phyloP scores from a whole-genome alignment of 768 basidiomycete genomes.

The Tricholoma hemisulphureum region DNA sequence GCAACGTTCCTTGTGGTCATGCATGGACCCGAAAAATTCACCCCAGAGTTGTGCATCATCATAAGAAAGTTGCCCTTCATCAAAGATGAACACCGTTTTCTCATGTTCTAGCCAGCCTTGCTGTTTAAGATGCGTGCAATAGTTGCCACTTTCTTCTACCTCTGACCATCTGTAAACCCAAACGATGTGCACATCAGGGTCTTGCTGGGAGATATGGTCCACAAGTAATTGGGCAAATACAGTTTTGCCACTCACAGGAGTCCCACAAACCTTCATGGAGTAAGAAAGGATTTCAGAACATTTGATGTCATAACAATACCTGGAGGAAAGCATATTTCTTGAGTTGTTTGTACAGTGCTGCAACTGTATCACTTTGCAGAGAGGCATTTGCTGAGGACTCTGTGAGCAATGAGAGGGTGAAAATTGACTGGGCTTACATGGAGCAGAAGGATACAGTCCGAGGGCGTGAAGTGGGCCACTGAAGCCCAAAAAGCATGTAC shows the following conservation, averaged over 20 bases:
- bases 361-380: not conserved
- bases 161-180: not conserved
- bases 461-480: too few species aligned
- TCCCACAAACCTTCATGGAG: slow-evolving; percentile 11
- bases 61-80: too few species aligned
- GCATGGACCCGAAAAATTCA: slow-evolving; percentile 3
- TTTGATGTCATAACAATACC: slow-evolving; percentile 5
- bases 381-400: not conserved
- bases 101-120: too few species aligned
- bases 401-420: not conserved
- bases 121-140: too few species aligned
- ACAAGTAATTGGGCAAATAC: not conserved
- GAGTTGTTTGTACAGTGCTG: not conserved
- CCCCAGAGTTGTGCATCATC: slow-evolving; percentile 7
- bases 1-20: not conserved
- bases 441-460: not conserved
- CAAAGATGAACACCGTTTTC: too few species aligned
- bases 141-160: too few species aligned
- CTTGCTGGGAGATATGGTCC: not conserved
- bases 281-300: not conserved
- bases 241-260: slow-evolving; percentile 7
- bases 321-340: not conserved
- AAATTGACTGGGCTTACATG: not conserved
- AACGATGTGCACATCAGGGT: not conserved
- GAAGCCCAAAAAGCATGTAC: too few species aligned